Base-by-base conservation (phyloP, 2,329 filamentous ascomycete species). In the Hirsutella rhossiliensis region DNA sequence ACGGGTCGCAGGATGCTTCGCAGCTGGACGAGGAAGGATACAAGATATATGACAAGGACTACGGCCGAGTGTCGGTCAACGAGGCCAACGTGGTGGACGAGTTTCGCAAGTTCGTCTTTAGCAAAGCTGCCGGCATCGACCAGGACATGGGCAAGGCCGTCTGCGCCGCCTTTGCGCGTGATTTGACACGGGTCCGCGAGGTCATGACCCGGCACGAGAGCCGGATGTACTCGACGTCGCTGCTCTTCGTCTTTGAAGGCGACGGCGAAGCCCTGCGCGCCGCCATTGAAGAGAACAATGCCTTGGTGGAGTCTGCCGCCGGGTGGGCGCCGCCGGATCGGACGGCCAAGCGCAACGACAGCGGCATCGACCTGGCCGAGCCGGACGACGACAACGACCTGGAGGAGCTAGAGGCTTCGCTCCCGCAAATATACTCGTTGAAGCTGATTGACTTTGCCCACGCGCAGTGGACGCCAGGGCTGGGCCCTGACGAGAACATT, bases 361-460 rank as follows among this genome's bases (percentile, higher is more conserved):
- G 73, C 43, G 74, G 73, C 50, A 76, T 78, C 50, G 70, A 57
- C 46, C 58, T 75, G 51, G 65, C 64, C 45, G 61, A 65, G 23
- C 63, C 62, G 23, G 59, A 73, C 3, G 64, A 62, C 20, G 59
- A 73, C 2, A 71, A 71, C 4, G 76, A 80, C 2, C 72, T 76
- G 12, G 61, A 62, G 34, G 62, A 65, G 0, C 58, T 61, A 1
- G 62, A 67, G 1, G 68, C 69, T 2, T 71, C 39, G 15, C 48
- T 68, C 11, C 83, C 83, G 0, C 81, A 81, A 54, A 76, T 94
- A 38, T 87, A 83, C 55, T 75, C 79, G 12, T 72, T 96, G 41
- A 92, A 90, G 58, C 72, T 98, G 50, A 98, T 98, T 54, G 92
- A 98, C 62, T 98, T 98, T 71, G 92, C 92, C 2, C 92, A 98